Evolutionary conservation across 805 yeast species (phyloP).

Genomic region (Candida morakotiae): DNA sequence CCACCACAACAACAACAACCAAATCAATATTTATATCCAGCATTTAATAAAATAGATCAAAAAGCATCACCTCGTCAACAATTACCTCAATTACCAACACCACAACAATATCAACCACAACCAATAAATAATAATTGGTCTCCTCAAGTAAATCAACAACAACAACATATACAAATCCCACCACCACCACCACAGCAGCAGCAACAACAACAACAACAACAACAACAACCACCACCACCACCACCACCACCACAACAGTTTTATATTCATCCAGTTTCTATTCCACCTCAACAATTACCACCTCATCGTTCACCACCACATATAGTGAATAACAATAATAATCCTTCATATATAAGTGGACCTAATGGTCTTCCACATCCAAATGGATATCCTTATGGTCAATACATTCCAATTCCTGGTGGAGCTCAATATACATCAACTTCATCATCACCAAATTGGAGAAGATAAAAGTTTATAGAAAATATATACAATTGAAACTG

Average conservation of each 20-base stretch:
- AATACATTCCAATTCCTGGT: conserved; percentile 31
- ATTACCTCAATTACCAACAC: conserved; percentile 22
- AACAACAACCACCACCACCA: conserved; percentile 6
- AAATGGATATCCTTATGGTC: conserved; percentile 34
- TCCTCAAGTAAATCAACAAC: conserved; percentile 5
- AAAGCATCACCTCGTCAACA: conserved; percentile 16
- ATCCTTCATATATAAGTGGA: conserved; percentile 19
- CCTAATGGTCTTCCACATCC: conserved; percentile 26
- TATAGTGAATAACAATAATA: conserved; percentile 13
- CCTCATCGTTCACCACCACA: conserved; percentile 18
- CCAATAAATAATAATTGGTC: too few species aligned
- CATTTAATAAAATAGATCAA: conserved; percentile 10
- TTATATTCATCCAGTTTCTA: background rate
- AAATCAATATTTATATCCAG: conserved; percentile 9
- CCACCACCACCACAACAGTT: conserved; percentile 2
- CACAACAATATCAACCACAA: conserved; percentile 16
- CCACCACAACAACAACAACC: conserved; percentile 13
- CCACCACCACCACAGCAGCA: conserved; percentile 10
- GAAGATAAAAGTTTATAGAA: conserved; percentile 13
- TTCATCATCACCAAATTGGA: conserved; percentile 17
- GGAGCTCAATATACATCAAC: conserved; percentile 14
- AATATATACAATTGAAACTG: too few species aligned
- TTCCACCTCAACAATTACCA: conserved; percentile 3
- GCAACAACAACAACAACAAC: conserved; percentile 2
- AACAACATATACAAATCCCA: conserved; percentile 5